Conservation (phyloP, 2,329 filamentous ascomycete genomes). For the Fusarium tjaetaba region DNA sequence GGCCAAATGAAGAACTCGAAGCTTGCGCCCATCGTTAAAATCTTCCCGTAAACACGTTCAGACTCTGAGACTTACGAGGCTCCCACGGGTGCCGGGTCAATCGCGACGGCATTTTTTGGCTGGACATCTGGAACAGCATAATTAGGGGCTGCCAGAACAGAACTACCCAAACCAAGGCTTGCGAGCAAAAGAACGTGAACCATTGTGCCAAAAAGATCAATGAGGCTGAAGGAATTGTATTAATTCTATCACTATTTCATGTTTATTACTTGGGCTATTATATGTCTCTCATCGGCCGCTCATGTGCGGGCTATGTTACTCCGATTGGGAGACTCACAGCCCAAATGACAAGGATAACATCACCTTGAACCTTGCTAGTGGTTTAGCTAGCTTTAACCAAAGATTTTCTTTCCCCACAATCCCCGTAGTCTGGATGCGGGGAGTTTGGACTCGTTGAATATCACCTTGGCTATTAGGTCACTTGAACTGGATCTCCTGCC, state of each 20-base stretch:
- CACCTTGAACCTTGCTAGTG: neutral
- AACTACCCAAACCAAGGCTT: neutral
- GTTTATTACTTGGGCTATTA: neutral
- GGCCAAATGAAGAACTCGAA: conserved; percentile 2
- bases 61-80: neutral
- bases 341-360: neutral
- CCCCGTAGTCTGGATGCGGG: neutral
- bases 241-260: neutral
- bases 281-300: neutral
- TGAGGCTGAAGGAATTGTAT: neutral
- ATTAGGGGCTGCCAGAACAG: neutral
- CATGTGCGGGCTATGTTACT: neutral
- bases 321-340: neutral
- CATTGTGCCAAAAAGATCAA: neutral
- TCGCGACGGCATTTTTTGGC: neutral
- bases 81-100: neutral
- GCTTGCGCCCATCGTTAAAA: neutral
- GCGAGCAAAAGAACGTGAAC: neutral
- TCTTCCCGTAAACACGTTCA: neutral
- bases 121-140: neutral
- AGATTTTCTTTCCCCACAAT: neutral
- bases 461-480: too few species aligned
- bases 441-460: neutral
- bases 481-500: too few species aligned
- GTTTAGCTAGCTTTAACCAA: neutral